Evolutionary conservation across 139 green algal species (phyloP).

Genomic region (Deuterostichococcus epilithicus): DNA sequence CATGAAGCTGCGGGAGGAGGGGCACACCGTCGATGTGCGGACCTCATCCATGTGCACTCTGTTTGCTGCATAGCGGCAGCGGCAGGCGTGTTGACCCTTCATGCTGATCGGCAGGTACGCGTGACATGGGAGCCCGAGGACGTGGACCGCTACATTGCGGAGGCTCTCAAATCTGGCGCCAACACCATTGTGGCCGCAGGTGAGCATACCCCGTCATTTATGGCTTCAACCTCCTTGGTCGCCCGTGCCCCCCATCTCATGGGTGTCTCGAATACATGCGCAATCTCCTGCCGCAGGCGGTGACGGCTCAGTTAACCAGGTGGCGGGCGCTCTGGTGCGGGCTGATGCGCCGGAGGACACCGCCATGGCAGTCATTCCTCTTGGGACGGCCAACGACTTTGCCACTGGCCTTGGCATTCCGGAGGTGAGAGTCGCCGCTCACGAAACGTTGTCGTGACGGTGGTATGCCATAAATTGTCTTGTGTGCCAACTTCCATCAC

Average conservation of each 20-base stretch:
- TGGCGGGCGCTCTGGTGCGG: no score
- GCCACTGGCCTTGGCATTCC: conserved; percentile 16
- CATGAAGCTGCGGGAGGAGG: conserved; percentile 20
- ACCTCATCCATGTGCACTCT: no score
- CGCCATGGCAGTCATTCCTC: conserved; percentile 13
- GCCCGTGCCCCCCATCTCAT: no score
- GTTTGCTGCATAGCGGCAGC: no score
- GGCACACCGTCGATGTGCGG: conserved; percentile 15
- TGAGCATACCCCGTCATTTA: background rate
- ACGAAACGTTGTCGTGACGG: no score
- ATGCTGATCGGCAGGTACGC: background rate
- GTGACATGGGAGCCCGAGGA: conserved; percentile 15
- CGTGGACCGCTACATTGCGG: background rate
- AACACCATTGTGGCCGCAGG: conserved; percentile 13
- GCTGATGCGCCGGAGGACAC: conserved; percentile 3
- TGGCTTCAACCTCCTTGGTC: no score
- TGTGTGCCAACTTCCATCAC: no score
- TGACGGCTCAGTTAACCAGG: no score
- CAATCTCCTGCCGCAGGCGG: no score
- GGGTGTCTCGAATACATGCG: no score
- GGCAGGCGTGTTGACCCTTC: no score
- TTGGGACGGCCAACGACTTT: conserved; percentile 29
- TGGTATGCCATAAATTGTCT: no score
- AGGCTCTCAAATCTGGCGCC: background rate
- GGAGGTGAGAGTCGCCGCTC: background rate